These are phyloP conservation scores for Gossypium stocksii DNA, from an alignment of 345 rosid species.

Conservation along the genomic window DNA sequence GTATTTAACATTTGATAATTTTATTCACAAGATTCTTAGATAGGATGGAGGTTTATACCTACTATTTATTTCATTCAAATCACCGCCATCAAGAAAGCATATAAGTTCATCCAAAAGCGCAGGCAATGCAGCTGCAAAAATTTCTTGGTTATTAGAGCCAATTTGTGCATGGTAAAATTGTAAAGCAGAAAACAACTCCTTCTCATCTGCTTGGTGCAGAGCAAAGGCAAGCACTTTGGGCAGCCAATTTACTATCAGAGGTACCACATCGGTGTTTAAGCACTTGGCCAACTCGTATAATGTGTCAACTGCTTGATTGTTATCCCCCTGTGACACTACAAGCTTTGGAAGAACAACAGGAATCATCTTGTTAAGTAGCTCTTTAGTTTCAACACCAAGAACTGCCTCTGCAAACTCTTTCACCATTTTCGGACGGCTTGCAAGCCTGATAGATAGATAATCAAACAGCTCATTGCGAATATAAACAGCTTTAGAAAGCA, in stretches of 20 bases:
- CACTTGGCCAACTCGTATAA: slow-evolving; percentile 68
- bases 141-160: slow-evolving; percentile 84
- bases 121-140: slow-evolving; percentile 90
- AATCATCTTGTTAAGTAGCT: slow-evolving; percentile 69
- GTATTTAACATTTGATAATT: not conserved
- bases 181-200: slow-evolving; percentile 59
- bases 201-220: slow-evolving; percentile 64
- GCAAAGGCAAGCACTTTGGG: slow-evolving; percentile 95
- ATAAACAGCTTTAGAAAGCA: slow-evolving; percentile 56
- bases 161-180: slow-evolving; percentile 73
- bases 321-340: slow-evolving; percentile 67
- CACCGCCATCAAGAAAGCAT: slow-evolving; percentile 75
- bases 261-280: slow-evolving; percentile 61
- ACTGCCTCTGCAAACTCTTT: slow-evolving; percentile 93
- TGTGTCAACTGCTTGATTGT: slow-evolving; percentile 51
- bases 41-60: slow-evolving; percentile 42
- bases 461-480: slow-evolving; percentile 59
- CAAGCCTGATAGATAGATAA: slow-evolving; percentile 57
- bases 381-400: slow-evolving; percentile 63
- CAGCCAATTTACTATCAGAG: slow-evolving; percentile 76
- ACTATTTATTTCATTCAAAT: slow-evolving; percentile 60
- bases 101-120: slow-evolving; percentile 89
- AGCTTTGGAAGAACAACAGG: slow-evolving; percentile 92
- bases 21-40: slow-evolving; percentile 1
- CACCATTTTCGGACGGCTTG: slow-evolving; percentile 56